A percentile compares a stretch with the other conserved stretches of the same genome.
phyloP scores from a whole-genome alignment of 2,329 filamentous ascomycete genomes.

The Calonectria pauciramosa region DNA sequence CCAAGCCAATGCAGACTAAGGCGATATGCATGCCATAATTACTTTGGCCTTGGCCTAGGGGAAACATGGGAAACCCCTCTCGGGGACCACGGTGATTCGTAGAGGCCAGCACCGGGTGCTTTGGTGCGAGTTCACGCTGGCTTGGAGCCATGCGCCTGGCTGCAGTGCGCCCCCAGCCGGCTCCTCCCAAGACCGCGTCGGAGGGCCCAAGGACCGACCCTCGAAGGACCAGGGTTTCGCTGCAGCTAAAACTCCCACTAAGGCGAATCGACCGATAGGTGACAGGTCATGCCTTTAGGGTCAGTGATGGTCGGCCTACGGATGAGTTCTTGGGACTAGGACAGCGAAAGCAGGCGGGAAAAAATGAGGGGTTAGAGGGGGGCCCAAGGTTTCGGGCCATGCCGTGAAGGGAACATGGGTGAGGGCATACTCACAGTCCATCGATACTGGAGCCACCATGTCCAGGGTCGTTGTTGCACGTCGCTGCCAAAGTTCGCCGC shows the following conservation, averaged over 20 bases:
- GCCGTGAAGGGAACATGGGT: conserved; percentile 22
- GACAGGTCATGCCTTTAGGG: conserved; percentile 33
- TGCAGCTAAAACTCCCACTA: conserved; percentile 39
- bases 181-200: conserved; percentile 11
- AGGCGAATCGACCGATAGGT: conserved; percentile 37
- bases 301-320: background rate
- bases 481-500: conserved; percentile 16
- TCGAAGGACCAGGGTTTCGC: conserved; percentile 21
- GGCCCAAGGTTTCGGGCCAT: conserved; percentile 26
- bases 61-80: conserved; percentile 25
- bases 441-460: background rate
- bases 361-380: conserved; percentile 13
- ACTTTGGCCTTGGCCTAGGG: conserved; percentile 23
- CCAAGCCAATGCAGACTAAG: conserved; percentile 28
- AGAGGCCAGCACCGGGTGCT: conserved; percentile 1
- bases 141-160: conserved; percentile 16
- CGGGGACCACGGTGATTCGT: conserved; percentile 21
- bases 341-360: conserved; percentile 8
- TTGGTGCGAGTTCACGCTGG: conserved; percentile 26
- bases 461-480: conserved; percentile 10
- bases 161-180: conserved; percentile 21
- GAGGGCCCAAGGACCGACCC: conserved; percentile 13
- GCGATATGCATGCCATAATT: conserved; percentile 31
- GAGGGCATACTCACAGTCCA: conserved; percentile 7
- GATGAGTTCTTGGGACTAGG: background rate